Base-by-base conservation (phyloP, 129 eudicot species). In the Scalesia atractyloides region DNA sequence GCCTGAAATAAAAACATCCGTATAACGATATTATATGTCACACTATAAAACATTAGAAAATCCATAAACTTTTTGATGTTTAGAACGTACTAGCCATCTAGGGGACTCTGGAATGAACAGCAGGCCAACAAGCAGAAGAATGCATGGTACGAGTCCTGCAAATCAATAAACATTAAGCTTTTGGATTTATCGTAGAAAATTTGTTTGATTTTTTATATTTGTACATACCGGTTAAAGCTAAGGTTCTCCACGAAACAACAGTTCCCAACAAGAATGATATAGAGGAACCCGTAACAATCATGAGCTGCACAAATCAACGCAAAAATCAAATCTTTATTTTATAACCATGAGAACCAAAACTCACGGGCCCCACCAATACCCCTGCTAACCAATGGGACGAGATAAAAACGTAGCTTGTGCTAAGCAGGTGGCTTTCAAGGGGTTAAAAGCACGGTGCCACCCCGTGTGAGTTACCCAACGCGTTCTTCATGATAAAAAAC, bases 101-200 rank as follows among this genome's bases (percentile, higher is more conserved):
- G 97, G 97, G 18, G 97, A 91, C 69, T 91, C 97, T 10, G 97
- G 97, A 37, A 91, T 89, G 66, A 91, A 85, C 76, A 89, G 68
- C 19, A 91, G 77, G 19, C 97, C 96, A 30, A 77, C 79, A 16
- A 91, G 84, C 79, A 86, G 69, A 63, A 82, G 33, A 68, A 82
- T 5, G 78, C 96, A 88, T 11, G 97, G 97, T 44, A 91, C 47
- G 24, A 88, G 72, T 59, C 97, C 97, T 91, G 58, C 76, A 79
- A 56, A 59, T 44, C 60, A 61, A 51, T 19, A 20, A 66, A 13
- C 9, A 11, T 20, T 67, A 20, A 66, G 41, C 9, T 44, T 76
- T 44, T 76, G 4, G 9, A 44, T 16, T 13, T 41, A 26, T 57
- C 9, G 43, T 66, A 22, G 37, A 54, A 37, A 4, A 16, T 15